Percentiles rank a stretch among this genome's conserved stretches.
These are phyloP conservation scores for Penicillium crustosum DNA, from an alignment of 2,329 filamentous ascomycete species.

Conservation along the genomic window DNA sequence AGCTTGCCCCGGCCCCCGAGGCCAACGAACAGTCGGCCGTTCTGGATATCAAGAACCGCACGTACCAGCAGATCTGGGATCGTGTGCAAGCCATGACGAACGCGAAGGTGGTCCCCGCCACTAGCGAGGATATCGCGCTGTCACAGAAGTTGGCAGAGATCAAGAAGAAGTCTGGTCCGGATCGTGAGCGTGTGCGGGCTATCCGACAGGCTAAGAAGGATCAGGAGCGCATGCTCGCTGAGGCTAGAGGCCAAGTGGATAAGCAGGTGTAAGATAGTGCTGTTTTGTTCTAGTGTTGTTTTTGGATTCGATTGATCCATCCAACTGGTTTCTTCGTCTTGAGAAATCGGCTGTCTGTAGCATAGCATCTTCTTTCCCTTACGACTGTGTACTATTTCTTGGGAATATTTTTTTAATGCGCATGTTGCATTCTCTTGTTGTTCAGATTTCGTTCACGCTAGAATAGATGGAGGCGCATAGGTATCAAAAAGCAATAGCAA, in stretches of 20 bases:
- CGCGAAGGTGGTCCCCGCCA: constrained; percentile 37
- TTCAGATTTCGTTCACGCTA: neutral
- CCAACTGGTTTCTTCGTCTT: constrained; percentile 12
- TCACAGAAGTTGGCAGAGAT: constrained; percentile 38
- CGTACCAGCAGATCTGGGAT: constrained; percentile 45
- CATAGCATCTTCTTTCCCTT: constrained; percentile 26
- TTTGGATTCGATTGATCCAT: constrained; percentile 9
- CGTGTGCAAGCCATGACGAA: constrained; percentile 44
- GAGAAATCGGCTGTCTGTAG: constrained; percentile 22
- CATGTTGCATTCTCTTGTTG: constrained; percentile 2
- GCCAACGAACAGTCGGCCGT: constrained; percentile 35
- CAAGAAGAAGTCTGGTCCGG: constrained; percentile 37
- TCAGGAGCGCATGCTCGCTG: constrained; percentile 46
- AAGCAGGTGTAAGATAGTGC: constrained; percentile 33
- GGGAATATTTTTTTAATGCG: constrained; percentile 17
- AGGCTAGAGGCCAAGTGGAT: constrained; percentile 46
- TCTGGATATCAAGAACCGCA: constrained; percentile 42
- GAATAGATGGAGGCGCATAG: neutral
- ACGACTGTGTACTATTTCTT: constrained; percentile 28
- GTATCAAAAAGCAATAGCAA: constrained; percentile 1
- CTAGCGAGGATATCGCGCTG: constrained; percentile 38
- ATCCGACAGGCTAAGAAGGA: constrained; percentile 48
- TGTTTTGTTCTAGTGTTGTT: constrained; percentile 10
- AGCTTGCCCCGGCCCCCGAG: constrained; percentile 35
- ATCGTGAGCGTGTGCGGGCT: constrained; percentile 38